These are phyloP conservation scores for Pseudogymnoascus sp. DNA, from an alignment of 2,329 filamentous ascomycete species.

Conservation along the genomic window DNA sequence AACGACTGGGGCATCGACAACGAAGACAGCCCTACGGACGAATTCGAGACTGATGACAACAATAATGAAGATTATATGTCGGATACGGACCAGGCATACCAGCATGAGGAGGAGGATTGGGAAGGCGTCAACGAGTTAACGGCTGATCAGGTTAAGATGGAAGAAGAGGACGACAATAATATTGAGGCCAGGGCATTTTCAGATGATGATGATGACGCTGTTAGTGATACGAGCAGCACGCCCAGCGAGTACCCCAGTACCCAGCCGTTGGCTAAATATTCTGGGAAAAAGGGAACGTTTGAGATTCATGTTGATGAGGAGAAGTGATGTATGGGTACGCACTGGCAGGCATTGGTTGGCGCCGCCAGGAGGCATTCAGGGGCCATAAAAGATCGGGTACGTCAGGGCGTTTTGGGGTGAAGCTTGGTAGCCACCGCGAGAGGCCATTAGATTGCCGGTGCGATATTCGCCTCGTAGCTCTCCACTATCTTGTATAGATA, in stretches of 20 bases:
- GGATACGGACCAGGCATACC: conserved; percentile 18
- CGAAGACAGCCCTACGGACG: conserved; percentile 19
- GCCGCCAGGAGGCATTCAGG: background rate
- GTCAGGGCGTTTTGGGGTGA: background rate
- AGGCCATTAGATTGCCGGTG: background rate
- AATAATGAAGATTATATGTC: conserved; percentile 23
- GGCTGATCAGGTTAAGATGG: conserved; percentile 28
- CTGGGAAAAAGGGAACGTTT: conserved; percentile 14
- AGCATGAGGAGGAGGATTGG: conserved; percentile 23
- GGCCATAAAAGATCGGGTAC: background rate
- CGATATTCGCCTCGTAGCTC: too few species aligned
- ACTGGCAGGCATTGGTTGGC: background rate
- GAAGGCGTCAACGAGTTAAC: conserved; percentile 15
- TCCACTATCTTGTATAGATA: conserved; percentile 1
- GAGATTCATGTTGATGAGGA: conserved; percentile 25
- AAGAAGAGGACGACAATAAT: conserved; percentile 27
- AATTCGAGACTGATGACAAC: conserved; percentile 19
- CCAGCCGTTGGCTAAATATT: conserved; percentile 23
- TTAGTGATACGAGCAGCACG: conserved; percentile 38
- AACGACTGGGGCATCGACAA: conserved; percentile 11
- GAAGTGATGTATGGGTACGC: background rate
- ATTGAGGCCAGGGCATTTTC: conserved; percentile 15
- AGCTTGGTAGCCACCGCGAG: background rate
- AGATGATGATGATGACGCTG: conserved; percentile 16
- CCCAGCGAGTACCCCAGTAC: conserved; percentile 50